A percentile compares a stretch with the other conserved stretches of the same genome.
Conservation (phyloP, 1,139 yeast genomes). For the Pichia cactophila region DNA sequence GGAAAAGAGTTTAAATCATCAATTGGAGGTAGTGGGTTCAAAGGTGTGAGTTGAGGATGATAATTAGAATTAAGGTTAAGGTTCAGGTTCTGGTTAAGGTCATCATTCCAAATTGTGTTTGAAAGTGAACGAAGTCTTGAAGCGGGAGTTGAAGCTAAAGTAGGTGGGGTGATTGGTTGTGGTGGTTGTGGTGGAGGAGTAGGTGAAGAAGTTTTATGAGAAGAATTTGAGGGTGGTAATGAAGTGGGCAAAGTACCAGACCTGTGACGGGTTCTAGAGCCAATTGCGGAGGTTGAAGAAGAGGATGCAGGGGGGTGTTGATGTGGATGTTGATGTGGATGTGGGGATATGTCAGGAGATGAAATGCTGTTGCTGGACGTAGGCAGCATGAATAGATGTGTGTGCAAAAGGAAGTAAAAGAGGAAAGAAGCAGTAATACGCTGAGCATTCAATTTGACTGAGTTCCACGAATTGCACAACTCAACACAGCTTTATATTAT, state of each 20-base stretch:
- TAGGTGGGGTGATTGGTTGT: background rate
- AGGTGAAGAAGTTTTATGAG: background rate
- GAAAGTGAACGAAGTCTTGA: background rate
- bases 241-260: slow-evolving; percentile 54
- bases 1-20: background rate
- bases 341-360: no score
- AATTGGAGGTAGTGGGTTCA: background rate
- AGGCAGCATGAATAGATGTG: background rate
- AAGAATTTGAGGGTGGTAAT: background rate
- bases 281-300: slow-evolving; percentile 16
- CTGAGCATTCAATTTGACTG: no score
- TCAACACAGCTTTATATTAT: no score
- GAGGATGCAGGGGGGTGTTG: background rate
- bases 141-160: background rate
- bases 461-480: no score
- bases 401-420: no score
- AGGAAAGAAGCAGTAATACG: no score
- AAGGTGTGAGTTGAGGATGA: background rate
- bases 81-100: background rate
- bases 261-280: slow-evolving; percentile 39
- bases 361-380: background rate
- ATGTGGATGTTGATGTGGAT: no score
- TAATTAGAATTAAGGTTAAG: no score
- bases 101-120: background rate
- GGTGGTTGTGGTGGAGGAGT: background rate